A percentile compares a stretch with the other conserved stretches of the same genome.
These are phyloP conservation scores for Tricholoma sp. DNA, from an alignment of 768 basidiomycete species.

Conservation along the genomic window DNA sequence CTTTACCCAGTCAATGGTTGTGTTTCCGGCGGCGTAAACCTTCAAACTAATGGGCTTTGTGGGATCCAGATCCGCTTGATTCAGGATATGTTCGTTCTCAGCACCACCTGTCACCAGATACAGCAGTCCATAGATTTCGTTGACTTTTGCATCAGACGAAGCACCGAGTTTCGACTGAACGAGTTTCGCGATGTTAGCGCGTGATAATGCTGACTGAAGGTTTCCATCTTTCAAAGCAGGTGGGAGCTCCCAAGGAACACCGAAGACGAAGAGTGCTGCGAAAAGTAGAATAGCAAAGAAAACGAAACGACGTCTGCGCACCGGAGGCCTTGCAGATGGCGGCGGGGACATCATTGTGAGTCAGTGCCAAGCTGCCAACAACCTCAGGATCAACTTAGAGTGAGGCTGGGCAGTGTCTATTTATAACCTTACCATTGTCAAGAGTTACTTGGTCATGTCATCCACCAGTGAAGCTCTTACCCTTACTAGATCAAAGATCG, in stretches of 20 bases:
- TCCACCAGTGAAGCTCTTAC: conserved; percentile 8
- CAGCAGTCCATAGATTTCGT: conserved; percentile 70
- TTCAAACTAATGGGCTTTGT: conserved; percentile 42
- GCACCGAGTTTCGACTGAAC: conserved; percentile 23
- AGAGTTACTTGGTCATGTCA: conserved; percentile 1
- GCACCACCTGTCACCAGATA: conserved; percentile 52
- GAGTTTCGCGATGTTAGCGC: conserved; percentile 35
- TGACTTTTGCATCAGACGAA: conserved; percentile 23
- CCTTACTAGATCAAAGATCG: conserved; percentile 26
- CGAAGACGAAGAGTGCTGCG: conserved; percentile 34
- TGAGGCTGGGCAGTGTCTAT: neutral
- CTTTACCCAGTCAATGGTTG: conserved; percentile 37
- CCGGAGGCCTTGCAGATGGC: conserved; percentile 12
- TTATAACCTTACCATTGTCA: neutral
- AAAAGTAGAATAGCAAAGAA: conserved; percentile 32
- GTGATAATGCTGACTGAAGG: conserved; percentile 26
- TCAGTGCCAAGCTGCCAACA: neutral
- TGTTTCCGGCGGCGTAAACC: conserved; percentile 50
- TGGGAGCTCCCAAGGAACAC: conserved; percentile 38
- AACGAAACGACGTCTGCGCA: conserved; percentile 45
- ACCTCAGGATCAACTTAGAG: neutral
- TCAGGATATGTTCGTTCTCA: conserved; percentile 36
- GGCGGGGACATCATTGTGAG: conserved; percentile 11
- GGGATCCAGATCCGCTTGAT: conserved; percentile 38
- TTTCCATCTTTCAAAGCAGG: conserved; percentile 28